Evolutionary conservation across 2,329 filamentous ascomycete genomes (phyloP), one percentile per base, ranked within the genome.

Genomic region (Penicillium verrucosum): DNA sequence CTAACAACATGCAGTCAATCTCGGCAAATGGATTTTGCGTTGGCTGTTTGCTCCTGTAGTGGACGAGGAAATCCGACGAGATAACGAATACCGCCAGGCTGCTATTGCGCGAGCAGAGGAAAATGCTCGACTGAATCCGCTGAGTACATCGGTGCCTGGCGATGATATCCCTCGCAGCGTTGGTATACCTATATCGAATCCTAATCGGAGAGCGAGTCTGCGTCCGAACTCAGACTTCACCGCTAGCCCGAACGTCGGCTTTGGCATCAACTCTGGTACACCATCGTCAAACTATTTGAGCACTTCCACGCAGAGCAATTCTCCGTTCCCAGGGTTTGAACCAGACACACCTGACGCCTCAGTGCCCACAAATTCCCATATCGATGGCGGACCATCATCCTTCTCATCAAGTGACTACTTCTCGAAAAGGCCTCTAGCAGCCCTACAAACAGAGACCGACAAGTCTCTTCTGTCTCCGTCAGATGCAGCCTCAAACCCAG

Each of bases 1-100:
- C 50, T 47, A 12, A 54, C 27, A 21, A 41, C 37, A n/a, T 21
- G 25, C 18, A 94, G 90, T 97, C 73, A 97, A 96, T 68, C 85
- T 97, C 44, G 94, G 94, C 9, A 96, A 96, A 79, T 99, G 94
- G 94, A 86, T 97, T 44, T 78, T 99, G 58, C 85, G 94, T 34
- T 96, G 97, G 73, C 81, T 99, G 0, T 99, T 99, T 76, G 86
- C 88, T 10, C 89, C 89, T 54, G 80, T 97, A 41, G 89, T 99
- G 52, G 89, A 96, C 59, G 92, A 97, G 72, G 90, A 97, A 72
- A 89, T 96, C 64, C 86, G 83, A 62, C 85, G 90, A 51, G 94
- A 99, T 68, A 86, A 89, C 67, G 78, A 76, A 0, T 86, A 89
- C 70, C 85, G 93, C n/a, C 80, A 85, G 43, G 82, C 83, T 44